phyloP scores from a whole-genome alignment of 306 rosid species.

The Quercus rubra region DNA sequence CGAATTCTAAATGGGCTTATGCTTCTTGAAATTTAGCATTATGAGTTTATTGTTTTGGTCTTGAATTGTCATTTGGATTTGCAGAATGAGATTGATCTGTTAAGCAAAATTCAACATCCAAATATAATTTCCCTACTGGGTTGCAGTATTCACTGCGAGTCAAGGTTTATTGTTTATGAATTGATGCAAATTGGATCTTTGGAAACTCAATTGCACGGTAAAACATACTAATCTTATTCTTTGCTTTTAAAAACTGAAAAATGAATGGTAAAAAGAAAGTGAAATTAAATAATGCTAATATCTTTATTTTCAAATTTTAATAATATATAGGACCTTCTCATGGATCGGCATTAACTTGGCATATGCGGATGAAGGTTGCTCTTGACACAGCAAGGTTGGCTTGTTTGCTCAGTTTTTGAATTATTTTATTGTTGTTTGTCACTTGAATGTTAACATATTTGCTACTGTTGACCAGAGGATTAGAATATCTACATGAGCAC shows the following conservation, averaged over 20 bases:
- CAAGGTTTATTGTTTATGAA: conserved; percentile 68
- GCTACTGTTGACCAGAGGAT: conserved; percentile 62
- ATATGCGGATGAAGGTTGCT: conserved; percentile 92
- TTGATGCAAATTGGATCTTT: conserved; percentile 88
- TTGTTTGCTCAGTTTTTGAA: conserved; percentile 8
- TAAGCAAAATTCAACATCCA: conserved; percentile 75
- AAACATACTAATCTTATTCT: conserved; percentile 14
- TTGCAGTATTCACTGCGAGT: conserved; percentile 51
- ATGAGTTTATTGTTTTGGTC: neutral
- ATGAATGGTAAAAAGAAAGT: neutral
- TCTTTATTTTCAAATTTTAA: neutral
- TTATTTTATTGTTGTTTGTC: neutral
- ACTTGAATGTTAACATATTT: conserved; percentile 24
- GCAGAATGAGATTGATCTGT: conserved; percentile 85
- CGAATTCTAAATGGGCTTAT: neutral
- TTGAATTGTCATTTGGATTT: conserved; percentile 28
- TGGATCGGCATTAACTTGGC: conserved; percentile 85
- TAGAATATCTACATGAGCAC: conserved; percentile 87
- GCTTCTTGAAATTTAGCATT: neutral
- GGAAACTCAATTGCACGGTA: conserved; percentile 86
- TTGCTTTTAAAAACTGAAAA: neutral
- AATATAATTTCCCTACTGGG: conserved; percentile 73
- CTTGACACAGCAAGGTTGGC: conserved; percentile 84
- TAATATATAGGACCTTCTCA: conserved; percentile 61
- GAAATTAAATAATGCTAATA: neutral